Base-by-base conservation (phyloP, 179 eudicot genomes). In the Dionaea muscipula region DNA sequence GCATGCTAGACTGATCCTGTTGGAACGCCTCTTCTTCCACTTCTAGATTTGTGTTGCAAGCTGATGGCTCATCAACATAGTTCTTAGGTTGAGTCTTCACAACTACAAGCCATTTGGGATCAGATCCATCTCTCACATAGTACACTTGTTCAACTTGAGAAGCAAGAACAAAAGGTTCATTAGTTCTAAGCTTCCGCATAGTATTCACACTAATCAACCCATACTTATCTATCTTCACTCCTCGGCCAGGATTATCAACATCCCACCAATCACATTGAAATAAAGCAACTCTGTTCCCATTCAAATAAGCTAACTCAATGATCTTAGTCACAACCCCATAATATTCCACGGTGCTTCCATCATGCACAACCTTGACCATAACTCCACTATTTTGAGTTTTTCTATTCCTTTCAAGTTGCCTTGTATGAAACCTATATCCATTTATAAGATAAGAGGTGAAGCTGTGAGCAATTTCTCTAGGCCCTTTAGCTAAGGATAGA, bases 201-300 rank as follows among this genome's bases (percentile, higher is more conserved):
- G 38, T 14, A 21, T 69, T 63, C 0, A 69, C 46, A 41, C 61
- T 53, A 8, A 49, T 26, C n/a, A 63, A 28, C 0, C 62, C 52
- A 63, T 50, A 28, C 3, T 54, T 51, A 23, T 64, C 62, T 14
- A 40, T 22, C 25, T 58, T 55, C 8, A 47, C n/a, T 25, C 61
- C 47, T 46, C 52, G 45, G 1, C 59, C 60, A 7, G 31, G 0
- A 11, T 45, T 57, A 7, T 22, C 37, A 16, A 56, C 47, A 56
- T 65, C 57, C 50, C 58, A 64, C 57, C 62, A 69, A 47, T 59
- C 57, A 53, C 69, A 69, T 12, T 47, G 28, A 23, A 64, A 59
- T 7, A 69, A 24, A 4, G 53, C 25, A 12, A 54, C 49, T 17
- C 4, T 28, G 3, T 55, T 61, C 3, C 47, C 62, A 13, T 52